phyloP scores from a whole-genome alignment of 768 basidiomycete genomes.

The Leucosporidium scottii region DNA sequence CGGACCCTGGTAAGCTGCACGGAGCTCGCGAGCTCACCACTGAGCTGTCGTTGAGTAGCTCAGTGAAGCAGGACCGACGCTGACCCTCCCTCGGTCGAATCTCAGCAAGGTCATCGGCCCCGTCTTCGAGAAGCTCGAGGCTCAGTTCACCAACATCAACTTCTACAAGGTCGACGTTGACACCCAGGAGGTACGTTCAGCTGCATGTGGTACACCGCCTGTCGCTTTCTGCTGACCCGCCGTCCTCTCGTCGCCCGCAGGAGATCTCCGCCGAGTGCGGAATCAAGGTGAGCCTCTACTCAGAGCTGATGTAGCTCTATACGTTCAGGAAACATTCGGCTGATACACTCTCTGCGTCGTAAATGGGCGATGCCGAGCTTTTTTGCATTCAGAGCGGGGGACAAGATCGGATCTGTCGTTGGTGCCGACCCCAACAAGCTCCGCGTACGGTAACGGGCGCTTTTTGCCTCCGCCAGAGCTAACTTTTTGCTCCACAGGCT shows the following conservation, averaged over 20 bases:
- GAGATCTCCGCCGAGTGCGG: constrained; percentile 31
- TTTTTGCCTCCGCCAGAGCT: too few relatives aligned
- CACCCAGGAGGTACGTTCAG: constrained; percentile 40
- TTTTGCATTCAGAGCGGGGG: constrained; percentile 43
- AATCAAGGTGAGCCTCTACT: constrained; percentile 17
- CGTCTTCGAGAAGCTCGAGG: constrained; percentile 55
- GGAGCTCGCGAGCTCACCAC: rapidly evolving
- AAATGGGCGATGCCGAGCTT: constrained; percentile 46
- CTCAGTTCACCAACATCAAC: constrained; percentile 44
- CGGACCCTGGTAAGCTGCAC: constrained; percentile 26
- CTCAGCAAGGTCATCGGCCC: constrained; percentile 49
- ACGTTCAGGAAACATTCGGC: too few relatives aligned
- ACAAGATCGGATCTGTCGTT: constrained; percentile 45
- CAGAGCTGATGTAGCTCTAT: not conserved
- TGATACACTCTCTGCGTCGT: too few relatives aligned
- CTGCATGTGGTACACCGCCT: not conserved
- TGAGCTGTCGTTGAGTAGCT: too few relatives aligned
- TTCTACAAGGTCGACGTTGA: constrained; percentile 76
- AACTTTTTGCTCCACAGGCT: not conserved
- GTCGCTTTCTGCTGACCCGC: not conserved
- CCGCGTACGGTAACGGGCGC: not conserved
- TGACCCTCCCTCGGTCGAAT: not conserved
- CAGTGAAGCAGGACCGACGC: not conserved
- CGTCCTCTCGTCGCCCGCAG: not conserved
- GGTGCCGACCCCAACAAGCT: constrained; percentile 47